Base-by-base conservation (phyloP, 1,284 basidiomycete genomes). In the Cutaneotrichosporon sp. region DNA sequence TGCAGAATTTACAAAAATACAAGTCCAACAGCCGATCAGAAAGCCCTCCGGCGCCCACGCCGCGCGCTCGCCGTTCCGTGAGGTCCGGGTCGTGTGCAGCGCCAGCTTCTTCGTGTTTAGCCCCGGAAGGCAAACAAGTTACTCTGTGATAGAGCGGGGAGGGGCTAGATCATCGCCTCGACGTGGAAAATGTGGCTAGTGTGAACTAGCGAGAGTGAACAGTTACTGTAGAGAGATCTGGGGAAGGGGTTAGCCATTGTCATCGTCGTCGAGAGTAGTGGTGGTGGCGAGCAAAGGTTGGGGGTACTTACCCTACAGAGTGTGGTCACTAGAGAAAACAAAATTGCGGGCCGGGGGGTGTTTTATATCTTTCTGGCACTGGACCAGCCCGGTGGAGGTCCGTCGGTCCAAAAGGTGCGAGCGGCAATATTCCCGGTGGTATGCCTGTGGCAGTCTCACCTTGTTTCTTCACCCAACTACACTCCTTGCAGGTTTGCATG, bases 121-220 rank as follows among this genome's bases (percentile, higher is more conserved):
- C n/a, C n/a, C 17, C n/a, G 40, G 22, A 33, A 45, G 40, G 46
- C 51, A 44, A 49, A 36, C 52, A 63, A 67, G 64, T 5, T 59
- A 61, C 71, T 73, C 71, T 70, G 71, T 73, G 61, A 73, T 64
- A 73, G 71, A 69, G 71, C 67, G 52, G 64, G 59, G 69, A 63
- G 66, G 69, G 64, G 60, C 67, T 70, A 43, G 55, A 72, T 73
- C 71, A 73, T 73, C 71, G 54, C 66, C 71, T 73, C 71, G 71
- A 70, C 67, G 66, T 73, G 69, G 68, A 72, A 70, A 70, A 67
- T 69, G 67, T 70, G 69, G 67, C 71, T 73, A 72, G 69, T 70
- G 60, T 73, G 65, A 69, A 73, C 69, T 72, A 73, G 69, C 68
- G 63, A 68, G 68, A 64, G 68, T 61, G 68, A 60, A 70, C 66